These are phyloP conservation scores for Aspergillus egyptiacus DNA, from an alignment of 495 filamentous ascomycete species.

Conservation along the genomic window DNA sequence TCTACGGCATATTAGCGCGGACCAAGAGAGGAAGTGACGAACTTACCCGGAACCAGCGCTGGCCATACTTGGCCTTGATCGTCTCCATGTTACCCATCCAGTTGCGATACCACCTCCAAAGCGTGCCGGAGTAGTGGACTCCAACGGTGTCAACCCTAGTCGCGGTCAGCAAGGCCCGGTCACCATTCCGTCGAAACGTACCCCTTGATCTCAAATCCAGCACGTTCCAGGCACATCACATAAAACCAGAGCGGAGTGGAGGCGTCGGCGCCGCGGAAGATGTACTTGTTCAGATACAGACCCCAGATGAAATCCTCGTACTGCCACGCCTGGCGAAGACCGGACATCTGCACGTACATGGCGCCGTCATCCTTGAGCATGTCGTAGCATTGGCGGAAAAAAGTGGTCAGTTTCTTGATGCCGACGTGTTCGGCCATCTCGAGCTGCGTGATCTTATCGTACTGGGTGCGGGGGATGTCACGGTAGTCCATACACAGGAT, in stretches of 20 bases:
- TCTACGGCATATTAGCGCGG: slow-evolving; percentile 47
- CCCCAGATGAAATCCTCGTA: slow-evolving; percentile 72
- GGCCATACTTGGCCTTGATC: slow-evolving; percentile 91
- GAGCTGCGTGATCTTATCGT: slow-evolving; percentile 67
- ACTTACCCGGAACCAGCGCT: slow-evolving; percentile 91
- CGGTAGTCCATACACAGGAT: slow-evolving; percentile 67
- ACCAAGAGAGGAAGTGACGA: not conserved
- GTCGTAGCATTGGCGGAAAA: slow-evolving; percentile 58
- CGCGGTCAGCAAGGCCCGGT: too few relatives aligned
- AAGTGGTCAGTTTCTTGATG: slow-evolving; percentile 56
- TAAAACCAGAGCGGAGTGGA: slow-evolving; percentile 60
- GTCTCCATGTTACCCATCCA: slow-evolving; percentile 96
- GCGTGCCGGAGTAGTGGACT: slow-evolving; percentile 93
- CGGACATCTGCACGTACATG: slow-evolving; percentile 68
- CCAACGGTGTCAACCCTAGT: slow-evolving; percentile 83
- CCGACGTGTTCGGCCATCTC: slow-evolving; percentile 73
- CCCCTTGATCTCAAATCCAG: slow-evolving; percentile 56
- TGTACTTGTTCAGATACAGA: slow-evolving; percentile 73
- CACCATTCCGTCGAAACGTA: too few relatives aligned
- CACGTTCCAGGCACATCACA: slow-evolving; percentile 58
- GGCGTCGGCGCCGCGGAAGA: slow-evolving; percentile 67
- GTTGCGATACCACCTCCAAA: slow-evolving; percentile 99
- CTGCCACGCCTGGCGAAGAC: slow-evolving; percentile 63
- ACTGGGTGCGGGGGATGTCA: slow-evolving; percentile 54
- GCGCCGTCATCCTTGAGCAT: slow-evolving; percentile 67